Conservation (phyloP, 2,329 filamentous ascomycete genomes). For the Penicillium sp. region DNA sequence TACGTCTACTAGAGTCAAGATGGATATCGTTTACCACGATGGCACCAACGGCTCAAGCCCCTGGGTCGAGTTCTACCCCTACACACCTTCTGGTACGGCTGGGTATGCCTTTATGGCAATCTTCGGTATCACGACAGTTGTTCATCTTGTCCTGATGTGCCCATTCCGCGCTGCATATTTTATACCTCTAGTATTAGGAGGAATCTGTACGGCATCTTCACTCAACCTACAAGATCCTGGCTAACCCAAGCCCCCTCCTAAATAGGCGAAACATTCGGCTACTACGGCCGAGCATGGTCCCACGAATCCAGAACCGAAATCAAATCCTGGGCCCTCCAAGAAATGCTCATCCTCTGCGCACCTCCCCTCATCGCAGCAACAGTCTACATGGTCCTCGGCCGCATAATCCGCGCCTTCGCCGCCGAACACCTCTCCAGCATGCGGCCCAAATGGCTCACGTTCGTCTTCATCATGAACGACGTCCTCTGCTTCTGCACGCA, state of each 20-base stretch:
- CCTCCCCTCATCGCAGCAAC: constrained; percentile 44
- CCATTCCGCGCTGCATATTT: constrained; percentile 39
- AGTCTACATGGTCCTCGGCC: constrained; percentile 44
- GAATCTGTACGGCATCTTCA: constrained; percentile 33
- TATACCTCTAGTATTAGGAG: constrained; percentile 39
- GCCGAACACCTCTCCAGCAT: constrained; percentile 41
- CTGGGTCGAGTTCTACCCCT: constrained; percentile 40
- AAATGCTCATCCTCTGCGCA: constrained; percentile 42
- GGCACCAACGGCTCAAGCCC: constrained; percentile 34
- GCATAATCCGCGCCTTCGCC: constrained; percentile 38
- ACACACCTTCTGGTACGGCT: constrained; percentile 36
- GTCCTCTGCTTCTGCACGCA: constrained; percentile 39
- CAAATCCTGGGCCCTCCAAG: constrained; percentile 38
- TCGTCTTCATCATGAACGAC: constrained; percentile 40
- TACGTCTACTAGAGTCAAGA: constrained; percentile 7
- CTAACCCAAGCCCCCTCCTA: not conserved
- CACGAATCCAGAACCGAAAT: constrained; percentile 30
- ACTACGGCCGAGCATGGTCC: constrained; percentile 39
- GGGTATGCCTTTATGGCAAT: constrained; percentile 40
- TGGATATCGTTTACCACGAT: constrained; percentile 36
- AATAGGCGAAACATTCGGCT: constrained; percentile 39
- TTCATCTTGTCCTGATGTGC: constrained; percentile 34
- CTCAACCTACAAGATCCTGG: not conserved
- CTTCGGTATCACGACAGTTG: constrained; percentile 34
- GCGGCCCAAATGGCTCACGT: constrained; percentile 38